Conservation (phyloP, 306 rosid genomes). For the Crotalaria pallida region DNA sequence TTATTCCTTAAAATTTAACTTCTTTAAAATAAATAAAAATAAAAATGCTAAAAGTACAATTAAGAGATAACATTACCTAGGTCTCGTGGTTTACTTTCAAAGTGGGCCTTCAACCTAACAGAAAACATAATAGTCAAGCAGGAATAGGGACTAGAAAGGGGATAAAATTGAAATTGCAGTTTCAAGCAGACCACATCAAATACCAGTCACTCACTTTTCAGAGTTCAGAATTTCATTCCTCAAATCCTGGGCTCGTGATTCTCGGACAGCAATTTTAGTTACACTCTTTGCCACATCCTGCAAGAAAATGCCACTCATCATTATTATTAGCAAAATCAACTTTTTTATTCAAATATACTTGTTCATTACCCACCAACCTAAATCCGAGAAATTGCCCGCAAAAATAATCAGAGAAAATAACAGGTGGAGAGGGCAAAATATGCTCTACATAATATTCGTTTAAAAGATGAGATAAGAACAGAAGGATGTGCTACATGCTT, state of each 20-base stretch:
- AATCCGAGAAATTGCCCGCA: background rate
- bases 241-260: conserved; percentile 86
- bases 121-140: conserved; percentile 14
- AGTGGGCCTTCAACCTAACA: conserved; percentile 71
- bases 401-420: background rate
- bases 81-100: conserved; percentile 69
- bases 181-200: background rate
- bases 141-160: conserved; percentile 19
- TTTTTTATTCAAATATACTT: background rate
- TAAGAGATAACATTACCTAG: conserved; percentile 47
- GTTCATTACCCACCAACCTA: background rate
- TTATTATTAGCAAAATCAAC: conserved; percentile 15
- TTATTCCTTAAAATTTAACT: background rate
- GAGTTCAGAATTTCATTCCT: conserved; percentile 93
- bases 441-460: background rate
- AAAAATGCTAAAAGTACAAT: conserved; percentile 5
- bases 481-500: background rate
- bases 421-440: background rate
- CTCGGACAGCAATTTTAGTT: conserved; percentile 79
- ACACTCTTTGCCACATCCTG: conserved; percentile 90
- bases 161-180: background rate
- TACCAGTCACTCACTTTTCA: conserved; percentile 61
- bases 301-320: conserved; percentile 14
- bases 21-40: background rate
- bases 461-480: background rate